phyloP scores from a whole-genome alignment of 768 basidiomycete species.

The Agaricus blazei region DNA sequence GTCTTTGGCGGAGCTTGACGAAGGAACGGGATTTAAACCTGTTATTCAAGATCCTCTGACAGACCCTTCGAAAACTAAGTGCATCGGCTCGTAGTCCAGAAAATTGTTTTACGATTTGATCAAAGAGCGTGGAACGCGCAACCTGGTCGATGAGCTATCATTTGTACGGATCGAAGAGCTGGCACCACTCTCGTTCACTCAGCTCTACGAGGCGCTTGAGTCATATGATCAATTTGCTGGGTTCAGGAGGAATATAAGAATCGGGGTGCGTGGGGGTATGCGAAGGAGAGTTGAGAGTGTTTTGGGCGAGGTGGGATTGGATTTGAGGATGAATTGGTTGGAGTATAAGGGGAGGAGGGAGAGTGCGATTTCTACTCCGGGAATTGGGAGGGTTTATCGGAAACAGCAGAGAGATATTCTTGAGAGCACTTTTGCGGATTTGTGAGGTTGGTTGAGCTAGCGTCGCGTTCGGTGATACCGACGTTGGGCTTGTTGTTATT shows the following conservation, averaged over 20 bases:
- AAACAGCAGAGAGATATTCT: conserved; percentile 60
- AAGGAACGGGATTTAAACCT: conserved; percentile 60
- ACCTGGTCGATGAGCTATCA: conserved; percentile 48
- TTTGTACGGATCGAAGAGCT: conserved; percentile 83
- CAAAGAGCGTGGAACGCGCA: conserved; percentile 55
- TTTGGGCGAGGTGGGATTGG: conserved; percentile 32
- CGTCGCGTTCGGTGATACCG: no score
- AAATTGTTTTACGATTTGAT: conserved; percentile 87
- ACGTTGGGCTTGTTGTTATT: no score
- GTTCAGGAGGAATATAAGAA: conserved; percentile 88
- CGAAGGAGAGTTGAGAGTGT: conserved; percentile 52
- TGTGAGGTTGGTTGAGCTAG: conserved; percentile 18
- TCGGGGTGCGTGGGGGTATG: conserved; percentile 77
- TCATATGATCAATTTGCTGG: conserved; percentile 50
- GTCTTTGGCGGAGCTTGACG: conserved; percentile 51
- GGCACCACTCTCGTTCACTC: conserved; percentile 77
- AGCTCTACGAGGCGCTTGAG: conserved; percentile 40
- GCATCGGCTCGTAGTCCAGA: conserved; percentile 73
- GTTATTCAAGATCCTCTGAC: conserved; percentile 52
- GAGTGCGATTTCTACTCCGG: conserved; percentile 74
- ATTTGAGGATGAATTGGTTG: conserved; percentile 23
- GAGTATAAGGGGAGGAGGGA: conserved; percentile 63
- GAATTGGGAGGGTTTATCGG: conserved; percentile 63
- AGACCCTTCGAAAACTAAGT: conserved; percentile 37
- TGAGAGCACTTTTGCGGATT: conserved; percentile 48